These are phyloP conservation scores for Plasmodium cynomolgi DNA, from an alignment of 169 alveolate species.

Conservation along the genomic window DNA sequence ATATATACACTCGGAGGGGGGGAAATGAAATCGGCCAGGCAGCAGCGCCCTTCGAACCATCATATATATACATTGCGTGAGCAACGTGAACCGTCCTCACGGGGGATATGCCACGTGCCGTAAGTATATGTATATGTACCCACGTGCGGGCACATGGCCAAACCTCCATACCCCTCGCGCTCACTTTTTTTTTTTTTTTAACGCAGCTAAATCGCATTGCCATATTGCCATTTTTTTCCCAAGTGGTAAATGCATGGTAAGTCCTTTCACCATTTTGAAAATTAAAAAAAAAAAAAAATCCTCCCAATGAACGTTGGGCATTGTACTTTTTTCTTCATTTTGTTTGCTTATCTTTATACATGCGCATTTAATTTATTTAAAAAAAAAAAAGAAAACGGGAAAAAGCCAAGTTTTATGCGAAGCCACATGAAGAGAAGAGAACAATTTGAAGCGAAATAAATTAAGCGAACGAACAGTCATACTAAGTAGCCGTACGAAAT, in stretches of 20 bases:
- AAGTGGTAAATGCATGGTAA: background rate
- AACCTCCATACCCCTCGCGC: background rate
- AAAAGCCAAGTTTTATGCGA: background rate
- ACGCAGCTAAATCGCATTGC: background rate
- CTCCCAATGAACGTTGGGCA: conserved; percentile 6
- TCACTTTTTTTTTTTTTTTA: conserved; percentile 17
- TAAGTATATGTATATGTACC: background rate
- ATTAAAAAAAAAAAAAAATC: background rate
- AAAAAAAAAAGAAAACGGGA: background rate
- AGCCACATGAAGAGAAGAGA: background rate
- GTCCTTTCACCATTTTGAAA: background rate
- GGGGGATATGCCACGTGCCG: background rate
- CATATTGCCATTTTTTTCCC: background rate
- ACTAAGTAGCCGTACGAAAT: background rate
- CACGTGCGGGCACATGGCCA: background rate
- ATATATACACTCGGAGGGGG: background rate
- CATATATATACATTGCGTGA: background rate
- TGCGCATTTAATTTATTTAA: background rate
- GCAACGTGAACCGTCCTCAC: background rate
- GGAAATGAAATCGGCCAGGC: background rate
- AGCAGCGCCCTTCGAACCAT: background rate
- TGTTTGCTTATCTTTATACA: background rate
- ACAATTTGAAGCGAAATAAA: background rate
- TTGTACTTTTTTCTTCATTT: background rate
- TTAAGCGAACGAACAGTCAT: background rate